Conservation (phyloP, 495 filamentous ascomycete species). For the Talaromyces thailandensis region DNA sequence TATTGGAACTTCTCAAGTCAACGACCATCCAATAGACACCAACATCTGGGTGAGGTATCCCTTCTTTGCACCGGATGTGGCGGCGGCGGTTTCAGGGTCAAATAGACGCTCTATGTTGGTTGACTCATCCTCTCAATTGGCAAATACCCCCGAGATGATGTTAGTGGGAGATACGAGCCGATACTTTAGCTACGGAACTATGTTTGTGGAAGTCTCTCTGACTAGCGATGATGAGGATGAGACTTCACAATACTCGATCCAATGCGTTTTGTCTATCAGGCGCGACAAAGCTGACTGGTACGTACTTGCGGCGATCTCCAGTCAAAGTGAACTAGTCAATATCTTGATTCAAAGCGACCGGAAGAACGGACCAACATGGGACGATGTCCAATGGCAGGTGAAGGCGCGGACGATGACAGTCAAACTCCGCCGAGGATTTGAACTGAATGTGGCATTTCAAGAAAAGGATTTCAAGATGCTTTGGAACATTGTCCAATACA, state of each 20-base stretch:
- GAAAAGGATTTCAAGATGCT: constrained; percentile 67
- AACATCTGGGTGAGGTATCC: constrained; percentile 71
- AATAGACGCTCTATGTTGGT: constrained; percentile 39
- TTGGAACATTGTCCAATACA: constrained; percentile 76
- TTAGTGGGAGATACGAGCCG: constrained; percentile 61
- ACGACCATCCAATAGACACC: constrained; percentile 42
- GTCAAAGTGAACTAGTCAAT: constrained; percentile 66
- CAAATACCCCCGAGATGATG: constrained; percentile 54
- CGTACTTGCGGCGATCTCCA: constrained; percentile 60
- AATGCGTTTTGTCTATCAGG: constrained; percentile 63
- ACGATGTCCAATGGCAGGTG: constrained; percentile 67
- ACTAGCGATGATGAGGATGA: constrained; percentile 50
- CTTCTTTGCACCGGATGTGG: constrained; percentile 55
- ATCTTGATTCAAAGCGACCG: constrained; percentile 62
- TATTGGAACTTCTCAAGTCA: constrained; percentile 47
- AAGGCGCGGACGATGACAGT: constrained; percentile 52
- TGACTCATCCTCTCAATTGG: constrained; percentile 23
- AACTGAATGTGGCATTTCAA: constrained; percentile 56
- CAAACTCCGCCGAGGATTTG: constrained; percentile 58
- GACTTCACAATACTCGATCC: constrained; percentile 52
- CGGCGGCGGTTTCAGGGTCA: constrained; percentile 53
- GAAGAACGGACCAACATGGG: constrained; percentile 63
- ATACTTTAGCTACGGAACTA: constrained; percentile 64
- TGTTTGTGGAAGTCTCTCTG: constrained; percentile 60
- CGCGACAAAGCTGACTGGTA: constrained; percentile 59